A percentile compares a stretch with the other conserved stretches of the same genome.
Conservation (phyloP, 164 flowering plant genomes). For the Euptelea pleiosperma region DNA sequence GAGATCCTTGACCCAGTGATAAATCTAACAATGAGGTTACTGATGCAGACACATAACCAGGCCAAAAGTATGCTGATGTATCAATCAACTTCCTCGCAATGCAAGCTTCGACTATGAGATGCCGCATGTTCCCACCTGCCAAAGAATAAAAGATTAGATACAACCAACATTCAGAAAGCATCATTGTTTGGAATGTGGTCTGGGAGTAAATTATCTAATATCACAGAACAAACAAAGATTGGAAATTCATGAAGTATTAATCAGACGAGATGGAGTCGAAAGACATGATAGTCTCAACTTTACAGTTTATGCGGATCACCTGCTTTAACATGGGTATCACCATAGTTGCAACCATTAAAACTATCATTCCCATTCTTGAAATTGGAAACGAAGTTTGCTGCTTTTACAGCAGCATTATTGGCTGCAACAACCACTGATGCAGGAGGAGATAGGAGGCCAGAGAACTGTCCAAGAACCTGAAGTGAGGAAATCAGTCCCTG, state of each 20-base stretch:
- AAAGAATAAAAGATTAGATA: slow-evolving; percentile 3
- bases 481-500: slow-evolving; percentile 61
- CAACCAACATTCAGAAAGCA: not conserved
- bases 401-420: slow-evolving; percentile 76
- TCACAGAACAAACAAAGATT: no score
- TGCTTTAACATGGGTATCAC: slow-evolving; percentile 33
- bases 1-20: slow-evolving; percentile 48
- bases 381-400: slow-evolving; percentile 45
- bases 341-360: slow-evolving; percentile 23
- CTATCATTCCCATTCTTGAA: slow-evolving; percentile 36
- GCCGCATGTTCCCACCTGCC: slow-evolving; percentile 82
- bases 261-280: not conserved
- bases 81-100: slow-evolving; percentile 79
- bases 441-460: slow-evolving; percentile 70
- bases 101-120: slow-evolving; percentile 95
- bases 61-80: slow-evolving; percentile 82
- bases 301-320: slow-evolving; percentile 23
- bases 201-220: no score
- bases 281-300: not conserved
- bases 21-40: slow-evolving; percentile 39
- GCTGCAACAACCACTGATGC: slow-evolving; percentile 50
- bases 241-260: no score
- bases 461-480: slow-evolving; percentile 68
- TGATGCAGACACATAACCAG: slow-evolving; percentile 65
- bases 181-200: not conserved